Percentiles rank a stretch among this genome's conserved stretches.
phyloP scores from a whole-genome alignment of 805 yeast genomes.

The Candida insectalens region DNA sequence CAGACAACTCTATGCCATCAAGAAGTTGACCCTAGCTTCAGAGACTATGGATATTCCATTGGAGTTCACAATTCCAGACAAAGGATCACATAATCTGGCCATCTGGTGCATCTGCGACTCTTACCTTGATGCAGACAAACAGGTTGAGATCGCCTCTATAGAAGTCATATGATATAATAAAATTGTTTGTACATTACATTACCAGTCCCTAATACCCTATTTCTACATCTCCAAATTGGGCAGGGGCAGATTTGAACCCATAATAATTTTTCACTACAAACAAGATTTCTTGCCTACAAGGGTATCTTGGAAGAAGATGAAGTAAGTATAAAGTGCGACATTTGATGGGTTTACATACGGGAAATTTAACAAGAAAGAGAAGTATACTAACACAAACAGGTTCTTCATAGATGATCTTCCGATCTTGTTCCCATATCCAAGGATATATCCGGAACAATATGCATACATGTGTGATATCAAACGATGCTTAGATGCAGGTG shows the following conservation, averaged over 20 bases:
- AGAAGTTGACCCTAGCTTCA: constrained; percentile 45
- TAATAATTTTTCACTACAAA: too few relatives aligned
- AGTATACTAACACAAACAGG: too few relatives aligned
- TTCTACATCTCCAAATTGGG: too few relatives aligned
- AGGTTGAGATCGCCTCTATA: constrained; percentile 43
- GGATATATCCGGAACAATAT: constrained; percentile 96
- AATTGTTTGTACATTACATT: too few relatives aligned
- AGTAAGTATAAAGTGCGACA: too few relatives aligned
- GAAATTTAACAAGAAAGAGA: too few relatives aligned
- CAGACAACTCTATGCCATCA: constrained; percentile 62
- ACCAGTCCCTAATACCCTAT: too few relatives aligned
- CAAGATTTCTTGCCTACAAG: too few relatives aligned
- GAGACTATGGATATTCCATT: constrained; percentile 44
- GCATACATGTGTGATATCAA: constrained; percentile 96
- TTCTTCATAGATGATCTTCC: constrained; percentile 94
- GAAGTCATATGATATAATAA: too few relatives aligned
- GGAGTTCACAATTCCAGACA: constrained; percentile 44
- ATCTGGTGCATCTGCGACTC: constrained; percentile 89
- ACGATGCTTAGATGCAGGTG: constrained; percentile 89
- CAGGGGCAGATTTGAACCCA: too few relatives aligned
- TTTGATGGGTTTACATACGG: too few relatives aligned
- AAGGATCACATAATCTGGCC: constrained; percentile 54
- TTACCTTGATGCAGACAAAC: constrained; percentile 88
- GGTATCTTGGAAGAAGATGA: too few relatives aligned
- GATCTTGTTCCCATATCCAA: constrained; percentile 90